Evolutionary conservation across 345 rosid species (phyloP).

Genomic region (Conringia planisiliqua): DNA sequence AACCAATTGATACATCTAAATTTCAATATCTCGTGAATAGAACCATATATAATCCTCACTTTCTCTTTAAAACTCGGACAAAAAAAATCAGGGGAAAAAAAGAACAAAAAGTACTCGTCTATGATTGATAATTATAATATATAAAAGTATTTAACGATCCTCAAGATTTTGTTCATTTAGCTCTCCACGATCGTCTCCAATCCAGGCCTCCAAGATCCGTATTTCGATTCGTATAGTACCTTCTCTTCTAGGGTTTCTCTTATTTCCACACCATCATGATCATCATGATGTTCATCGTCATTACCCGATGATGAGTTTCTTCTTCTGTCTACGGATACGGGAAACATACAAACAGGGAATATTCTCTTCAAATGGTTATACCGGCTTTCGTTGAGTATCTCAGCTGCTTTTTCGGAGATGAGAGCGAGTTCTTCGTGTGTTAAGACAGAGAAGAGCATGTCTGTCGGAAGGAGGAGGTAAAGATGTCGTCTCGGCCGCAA

Average conservation of each 20-base stretch:
- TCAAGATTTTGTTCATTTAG: constrained; percentile 11
- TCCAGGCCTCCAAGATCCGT: constrained; percentile 37
- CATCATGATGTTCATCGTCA: constrained; percentile 7
- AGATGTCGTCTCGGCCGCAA: constrained; percentile 32
- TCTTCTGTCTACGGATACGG: constrained; percentile 16
- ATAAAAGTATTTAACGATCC: not conserved
- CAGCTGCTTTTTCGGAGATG: constrained; percentile 29
- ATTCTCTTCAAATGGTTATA: constrained; percentile 32
- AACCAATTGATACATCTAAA: not conserved
- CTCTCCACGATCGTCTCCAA: constrained; percentile 38
- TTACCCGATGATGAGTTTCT: constrained; percentile 16
- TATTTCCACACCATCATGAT: constrained; percentile 16
- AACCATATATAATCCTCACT: constrained; percentile 14
- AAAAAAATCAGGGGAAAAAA: not conserved
- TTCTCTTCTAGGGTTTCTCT: constrained; percentile 27
- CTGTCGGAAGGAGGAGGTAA: constrained; percentile 31
- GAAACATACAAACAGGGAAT: constrained; percentile 35
- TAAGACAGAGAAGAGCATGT: constrained; percentile 36
- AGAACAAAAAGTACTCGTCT: not conserved
- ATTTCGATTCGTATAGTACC: constrained; percentile 17
- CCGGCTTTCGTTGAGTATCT: constrained; percentile 25
- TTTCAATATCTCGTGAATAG: not conserved
- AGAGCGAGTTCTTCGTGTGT: constrained; percentile 35
- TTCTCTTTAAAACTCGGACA: constrained; percentile 15
- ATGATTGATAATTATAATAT: not conserved